Percentiles rank a stretch among this genome's conserved stretches.
Evolutionary conservation across 2,329 filamentous ascomycete genomes (phyloP).

Genomic region (Sporothrix variecibatus): DNA sequence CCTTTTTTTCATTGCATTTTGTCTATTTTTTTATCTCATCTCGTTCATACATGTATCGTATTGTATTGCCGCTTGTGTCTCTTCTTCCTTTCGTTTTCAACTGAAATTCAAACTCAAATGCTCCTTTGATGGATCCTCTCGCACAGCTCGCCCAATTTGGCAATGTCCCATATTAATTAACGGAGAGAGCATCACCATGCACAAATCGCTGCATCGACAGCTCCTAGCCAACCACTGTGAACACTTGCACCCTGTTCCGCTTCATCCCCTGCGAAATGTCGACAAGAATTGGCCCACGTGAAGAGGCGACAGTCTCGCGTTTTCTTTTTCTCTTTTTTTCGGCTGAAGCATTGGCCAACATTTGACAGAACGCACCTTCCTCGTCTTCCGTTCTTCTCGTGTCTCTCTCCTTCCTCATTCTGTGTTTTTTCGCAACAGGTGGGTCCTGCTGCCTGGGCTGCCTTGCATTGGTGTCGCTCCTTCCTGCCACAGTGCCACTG

Average conservation of each 20-base stretch:
- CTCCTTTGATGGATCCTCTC: background rate
- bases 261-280: background rate
- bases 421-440: background rate
- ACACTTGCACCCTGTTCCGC: background rate
- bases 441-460: constrained; percentile 20
- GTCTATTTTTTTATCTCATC: background rate
- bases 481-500: background rate
- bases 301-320: constrained; percentile 15
- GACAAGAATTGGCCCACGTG: constrained; percentile 4
- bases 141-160: background rate
- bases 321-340: background rate
- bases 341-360: background rate
- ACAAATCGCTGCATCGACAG: background rate
- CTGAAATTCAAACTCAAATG: background rate
- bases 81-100: background rate
- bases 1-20: background rate
- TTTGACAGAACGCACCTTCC: background rate
- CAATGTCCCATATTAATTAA: background rate
- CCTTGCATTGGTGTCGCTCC: constrained; percentile 1
- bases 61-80: background rate
- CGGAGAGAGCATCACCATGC: background rate
- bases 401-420: background rate
- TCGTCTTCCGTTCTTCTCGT: background rate
- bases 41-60: background rate
- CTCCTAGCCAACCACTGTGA: background rate